Percentiles rank a stretch among this genome's conserved stretches.
phyloP scores from a whole-genome alignment of 495 filamentous ascomycete species.

The Aspergillus biplanus region DNA sequence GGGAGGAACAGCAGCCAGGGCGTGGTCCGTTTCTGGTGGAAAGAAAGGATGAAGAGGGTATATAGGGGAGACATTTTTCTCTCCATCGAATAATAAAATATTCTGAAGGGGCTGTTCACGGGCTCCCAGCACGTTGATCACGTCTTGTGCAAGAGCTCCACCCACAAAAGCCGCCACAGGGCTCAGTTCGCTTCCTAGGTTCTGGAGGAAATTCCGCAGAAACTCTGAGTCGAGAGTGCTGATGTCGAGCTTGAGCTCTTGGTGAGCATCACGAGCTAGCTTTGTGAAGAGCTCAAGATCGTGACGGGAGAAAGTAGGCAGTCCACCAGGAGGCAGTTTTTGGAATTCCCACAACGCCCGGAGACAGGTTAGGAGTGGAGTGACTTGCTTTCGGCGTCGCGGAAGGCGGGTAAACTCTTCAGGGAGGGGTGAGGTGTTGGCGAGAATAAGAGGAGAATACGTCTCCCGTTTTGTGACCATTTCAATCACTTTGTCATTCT shows the following conservation, averaged over 20 bases:
- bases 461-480: slow-evolving; percentile 89
- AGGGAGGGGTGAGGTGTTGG: slow-evolving; percentile 74
- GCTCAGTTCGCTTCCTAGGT: slow-evolving; percentile 77
- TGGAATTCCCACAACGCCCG: slow-evolving; percentile 84
- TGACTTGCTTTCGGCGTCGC: slow-evolving; percentile 72
- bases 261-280: slow-evolving; percentile 74
- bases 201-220: slow-evolving; percentile 80
- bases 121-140: slow-evolving; percentile 90
- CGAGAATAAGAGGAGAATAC: slow-evolving; percentile 80
- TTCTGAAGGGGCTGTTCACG: slow-evolving; percentile 96
- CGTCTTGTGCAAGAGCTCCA: slow-evolving; percentile 89
- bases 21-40: slow-evolving; percentile 38
- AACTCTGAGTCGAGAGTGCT: slow-evolving; percentile 77
- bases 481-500: slow-evolving; percentile 75
- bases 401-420: slow-evolving; percentile 66
- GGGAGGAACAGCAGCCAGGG: slow-evolving; percentile 33
- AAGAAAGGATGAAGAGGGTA: slow-evolving; percentile 80
- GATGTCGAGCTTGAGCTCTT: slow-evolving; percentile 73
- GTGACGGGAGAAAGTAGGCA: slow-evolving; percentile 59
- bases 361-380: slow-evolving; percentile 78
- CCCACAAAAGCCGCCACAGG: slow-evolving; percentile 90
- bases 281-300: slow-evolving; percentile 75
- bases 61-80: slow-evolving; percentile 72
- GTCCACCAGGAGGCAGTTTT: slow-evolving; percentile 48
- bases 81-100: slow-evolving; percentile 88